Percentiles rank a stretch among this genome's conserved stretches.
Evolutionary conservation across 1,284 basidiomycete species (phyloP).

Genomic region (Ganoderma boninense): DNA sequence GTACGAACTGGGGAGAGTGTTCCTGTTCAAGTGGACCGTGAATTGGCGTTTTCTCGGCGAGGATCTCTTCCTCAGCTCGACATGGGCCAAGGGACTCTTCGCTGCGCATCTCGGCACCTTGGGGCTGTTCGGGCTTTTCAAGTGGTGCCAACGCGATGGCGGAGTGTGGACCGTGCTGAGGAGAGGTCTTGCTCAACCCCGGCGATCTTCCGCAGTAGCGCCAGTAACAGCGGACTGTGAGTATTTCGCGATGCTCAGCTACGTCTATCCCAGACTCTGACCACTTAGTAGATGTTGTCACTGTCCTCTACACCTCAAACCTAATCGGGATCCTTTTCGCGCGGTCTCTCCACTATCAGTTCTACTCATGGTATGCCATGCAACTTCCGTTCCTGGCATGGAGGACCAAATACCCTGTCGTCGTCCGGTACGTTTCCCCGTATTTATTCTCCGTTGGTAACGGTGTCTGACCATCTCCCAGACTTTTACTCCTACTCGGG

Average conservation of each 20-base stretch:
- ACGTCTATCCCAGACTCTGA: conserved; percentile 13
- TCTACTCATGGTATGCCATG: conserved; percentile 98
- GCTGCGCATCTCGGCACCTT: conserved; percentile 71
- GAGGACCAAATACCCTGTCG: conserved; percentile 71
- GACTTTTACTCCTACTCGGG: conserved; percentile 64
- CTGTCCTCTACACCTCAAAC: conserved; percentile 90
- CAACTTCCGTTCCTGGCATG: conserved; percentile 90
- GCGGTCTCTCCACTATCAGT: conserved; percentile 98
- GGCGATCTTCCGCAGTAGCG: conserved; percentile 52
- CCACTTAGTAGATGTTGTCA: conserved; percentile 71
- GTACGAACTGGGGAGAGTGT: conserved; percentile 90
- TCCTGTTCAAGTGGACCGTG: conserved; percentile 97
- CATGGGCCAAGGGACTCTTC: conserved; percentile 73
- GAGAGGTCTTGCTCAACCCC: conserved; percentile 63
- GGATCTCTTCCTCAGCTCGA: conserved; percentile 72
- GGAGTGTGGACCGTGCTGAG: conserved; percentile 64
- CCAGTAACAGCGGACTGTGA: conserved; percentile 68
- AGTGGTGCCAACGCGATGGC: conserved; percentile 77
- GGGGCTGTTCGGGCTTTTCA: conserved; percentile 72
- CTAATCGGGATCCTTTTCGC: conserved; percentile 93
- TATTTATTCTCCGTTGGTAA: conserved; percentile 5
- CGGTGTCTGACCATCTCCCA: conserved; percentile 40
- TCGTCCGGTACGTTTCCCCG: conserved; percentile 63
- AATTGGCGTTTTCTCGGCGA: conserved; percentile 94
- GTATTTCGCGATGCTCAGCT: conserved; percentile 34